Evolutionary conservation across 768 basidiomycete genomes (phyloP).

Genomic region (Termitomyces sp.): DNA sequence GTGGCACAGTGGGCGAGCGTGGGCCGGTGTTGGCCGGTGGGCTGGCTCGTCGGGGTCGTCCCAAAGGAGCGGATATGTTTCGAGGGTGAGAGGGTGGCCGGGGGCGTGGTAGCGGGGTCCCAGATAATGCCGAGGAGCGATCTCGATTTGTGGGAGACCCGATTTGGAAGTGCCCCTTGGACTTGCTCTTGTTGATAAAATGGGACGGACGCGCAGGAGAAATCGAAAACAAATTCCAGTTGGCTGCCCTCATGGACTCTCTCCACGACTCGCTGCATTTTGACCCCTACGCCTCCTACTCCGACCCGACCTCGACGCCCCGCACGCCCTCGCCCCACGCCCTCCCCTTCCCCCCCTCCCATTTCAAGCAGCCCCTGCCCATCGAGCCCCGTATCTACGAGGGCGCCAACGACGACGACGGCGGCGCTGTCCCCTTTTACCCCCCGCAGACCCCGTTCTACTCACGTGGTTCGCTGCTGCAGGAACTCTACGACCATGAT

Average conservation of each 20-base stretch:
- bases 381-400: conserved; percentile 48
- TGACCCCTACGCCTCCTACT: conserved; percentile 63
- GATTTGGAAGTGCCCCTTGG: conserved; percentile 9
- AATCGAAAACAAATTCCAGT: too few species aligned
- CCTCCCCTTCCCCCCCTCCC: conserved; percentile 23
- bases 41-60: conserved; percentile 15
- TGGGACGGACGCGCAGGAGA: background rate
- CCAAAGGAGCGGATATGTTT: conserved; percentile 26
- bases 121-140: too few species aligned
- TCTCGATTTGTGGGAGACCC: conserved; percentile 8
- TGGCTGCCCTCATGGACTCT: conserved; percentile 37
- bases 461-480: conserved; percentile 52
- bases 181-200: background rate
- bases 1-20: background rate
- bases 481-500: conserved; percentile 69
- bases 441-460: conserved; percentile 23
- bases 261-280: conserved; percentile 31
- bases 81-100: conserved; percentile 26
- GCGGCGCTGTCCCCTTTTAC: conserved; percentile 42
- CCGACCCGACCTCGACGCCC: conserved; percentile 69
- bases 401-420: conserved; percentile 41
- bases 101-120: conserved; percentile 23
- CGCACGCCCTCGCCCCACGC: conserved; percentile 70
- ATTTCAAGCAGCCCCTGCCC: conserved; percentile 25
- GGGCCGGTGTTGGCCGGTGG: too few species aligned